phyloP scores from a whole-genome alignment of 805 yeast genomes.

The Candida golubevii region DNA sequence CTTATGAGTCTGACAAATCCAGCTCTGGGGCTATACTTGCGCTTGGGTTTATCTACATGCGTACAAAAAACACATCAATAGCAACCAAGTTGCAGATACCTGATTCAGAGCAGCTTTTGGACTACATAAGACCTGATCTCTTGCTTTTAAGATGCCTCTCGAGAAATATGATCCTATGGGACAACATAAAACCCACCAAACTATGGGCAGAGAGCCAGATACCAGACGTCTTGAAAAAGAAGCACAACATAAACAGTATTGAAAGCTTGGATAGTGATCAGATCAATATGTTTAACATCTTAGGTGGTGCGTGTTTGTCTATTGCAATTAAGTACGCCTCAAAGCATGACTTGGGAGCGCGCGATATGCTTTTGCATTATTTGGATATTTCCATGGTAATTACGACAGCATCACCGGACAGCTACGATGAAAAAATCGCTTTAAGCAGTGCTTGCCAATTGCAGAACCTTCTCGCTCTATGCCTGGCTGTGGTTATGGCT shows the following conservation, averaged over 20 bases:
- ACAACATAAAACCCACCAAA: slow-evolving; percentile 42
- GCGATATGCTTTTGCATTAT: slow-evolving; percentile 50
- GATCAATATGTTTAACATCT: slow-evolving; percentile 55
- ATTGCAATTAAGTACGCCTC: slow-evolving; percentile 79
- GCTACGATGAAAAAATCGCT: slow-evolving; percentile 58
- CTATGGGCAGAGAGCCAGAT: slow-evolving; percentile 58
- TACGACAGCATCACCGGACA: slow-evolving; percentile 37
- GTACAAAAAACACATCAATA: slow-evolving; percentile 54
- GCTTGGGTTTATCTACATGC: slow-evolving; percentile 66
- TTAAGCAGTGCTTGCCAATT: slow-evolving; percentile 49
- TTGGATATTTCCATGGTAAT: slow-evolving; percentile 49
- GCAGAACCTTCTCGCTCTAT: slow-evolving; percentile 56
- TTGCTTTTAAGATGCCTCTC: slow-evolving; percentile 63
- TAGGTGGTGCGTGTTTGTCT: slow-evolving; percentile 73
- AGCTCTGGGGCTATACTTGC: slow-evolving; percentile 76
- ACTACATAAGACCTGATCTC: slow-evolving; percentile 76
- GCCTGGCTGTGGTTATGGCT: slow-evolving; percentile 75
- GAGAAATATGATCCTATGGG: slow-evolving; percentile 70
- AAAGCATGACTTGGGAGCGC: slow-evolving; percentile 49
- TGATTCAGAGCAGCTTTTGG: slow-evolving; percentile 51
- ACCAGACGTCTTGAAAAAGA: slow-evolving; percentile 41
- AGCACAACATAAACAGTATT: slow-evolving; percentile 21
- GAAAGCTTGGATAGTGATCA: slow-evolving; percentile 51
- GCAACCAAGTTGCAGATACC: slow-evolving; percentile 65
- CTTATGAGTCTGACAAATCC: slow-evolving; percentile 55